A percentile compares a stretch with the other conserved stretches of the same genome.
These are phyloP conservation scores for Flaveria trinervia DNA, from an alignment of 129 eudicot genomes.

Conservation along the genomic window DNA sequence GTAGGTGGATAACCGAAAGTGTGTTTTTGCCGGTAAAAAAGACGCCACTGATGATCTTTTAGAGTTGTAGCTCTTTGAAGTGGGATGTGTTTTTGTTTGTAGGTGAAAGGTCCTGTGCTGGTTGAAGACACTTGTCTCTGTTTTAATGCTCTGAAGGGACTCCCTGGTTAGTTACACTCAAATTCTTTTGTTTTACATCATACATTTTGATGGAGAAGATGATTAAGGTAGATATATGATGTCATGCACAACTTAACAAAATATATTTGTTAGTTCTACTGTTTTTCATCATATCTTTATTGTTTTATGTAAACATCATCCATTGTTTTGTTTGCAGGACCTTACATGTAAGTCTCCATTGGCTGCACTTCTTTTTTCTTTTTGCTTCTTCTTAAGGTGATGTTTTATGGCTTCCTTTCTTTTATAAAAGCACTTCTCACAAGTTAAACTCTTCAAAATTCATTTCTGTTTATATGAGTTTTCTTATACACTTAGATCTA, in stretches of 20 bases:
- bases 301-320: neutral
- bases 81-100: conserved; percentile 11
- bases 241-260: neutral
- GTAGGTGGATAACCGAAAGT: too few relatives aligned
- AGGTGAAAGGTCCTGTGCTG: conserved; percentile 91
- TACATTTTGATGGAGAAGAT: neutral
- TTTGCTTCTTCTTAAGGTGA: conserved; percentile 26
- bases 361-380: conserved; percentile 17
- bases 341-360: conserved; percentile 76
- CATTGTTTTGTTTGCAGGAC: conserved; percentile 61
- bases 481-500: neutral
- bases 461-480: neutral
- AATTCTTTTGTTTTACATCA: neutral
- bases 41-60: neutral
- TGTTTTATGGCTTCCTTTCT: conserved; percentile 11
- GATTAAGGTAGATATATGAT: neutral
- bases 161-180: conserved; percentile 73
- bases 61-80: neutral
- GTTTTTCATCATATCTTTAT: neutral
- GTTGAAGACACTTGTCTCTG: conserved; percentile 95
- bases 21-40: too few relatives aligned
- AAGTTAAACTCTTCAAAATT: neutral
- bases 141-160: conserved; percentile 82
- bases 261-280: neutral
- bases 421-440: conserved; percentile 12